These are phyloP conservation scores for Chaetomium olivaceum DNA, from an alignment of 2,329 filamentous ascomycete species.

Conservation along the genomic window DNA sequence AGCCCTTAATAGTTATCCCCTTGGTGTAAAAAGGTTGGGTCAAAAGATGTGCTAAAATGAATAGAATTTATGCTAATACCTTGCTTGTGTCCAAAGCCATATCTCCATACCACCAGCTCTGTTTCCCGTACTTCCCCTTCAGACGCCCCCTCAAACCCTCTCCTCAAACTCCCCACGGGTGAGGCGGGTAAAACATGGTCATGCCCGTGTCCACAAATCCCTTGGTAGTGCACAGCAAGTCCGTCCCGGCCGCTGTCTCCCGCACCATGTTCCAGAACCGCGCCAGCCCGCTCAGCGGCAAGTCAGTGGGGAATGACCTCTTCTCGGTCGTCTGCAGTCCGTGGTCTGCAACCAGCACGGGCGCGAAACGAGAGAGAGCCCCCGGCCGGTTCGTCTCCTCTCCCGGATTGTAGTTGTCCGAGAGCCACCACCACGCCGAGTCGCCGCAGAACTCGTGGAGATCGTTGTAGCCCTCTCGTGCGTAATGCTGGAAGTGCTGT, in stretches of 20 bases:
- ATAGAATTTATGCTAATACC: neutral
- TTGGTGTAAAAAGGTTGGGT: too few relatives aligned
- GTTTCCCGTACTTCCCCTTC: too few relatives aligned
- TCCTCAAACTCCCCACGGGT: constrained; percentile 6
- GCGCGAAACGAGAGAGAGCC: neutral
- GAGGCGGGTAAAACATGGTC: constrained; percentile 6
- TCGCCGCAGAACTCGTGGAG: constrained; percentile 11
- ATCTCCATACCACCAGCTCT: neutral
- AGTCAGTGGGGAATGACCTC: neutral
- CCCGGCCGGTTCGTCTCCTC: neutral
- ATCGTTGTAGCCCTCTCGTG: neutral
- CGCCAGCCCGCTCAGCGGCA: neutral
- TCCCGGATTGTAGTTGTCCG: neutral
- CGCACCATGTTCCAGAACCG: constrained; percentile 19
- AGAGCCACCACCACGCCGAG: constrained; percentile 20
- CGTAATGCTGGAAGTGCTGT: neutral
- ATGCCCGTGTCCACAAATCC: constrained; percentile 11
- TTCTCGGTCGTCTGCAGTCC: neutral
- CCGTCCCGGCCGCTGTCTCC: neutral
- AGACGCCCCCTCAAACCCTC: too few relatives aligned
- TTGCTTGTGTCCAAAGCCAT: neutral
- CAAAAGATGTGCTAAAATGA: neutral
- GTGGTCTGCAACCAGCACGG: constrained; percentile 1
- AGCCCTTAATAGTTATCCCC: too few relatives aligned
- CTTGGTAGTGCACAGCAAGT: constrained; percentile 3